These are phyloP conservation scores for Metschnikowia lochheadii DNA, from an alignment of 805 yeast genomes.

Conservation along the genomic window DNA sequence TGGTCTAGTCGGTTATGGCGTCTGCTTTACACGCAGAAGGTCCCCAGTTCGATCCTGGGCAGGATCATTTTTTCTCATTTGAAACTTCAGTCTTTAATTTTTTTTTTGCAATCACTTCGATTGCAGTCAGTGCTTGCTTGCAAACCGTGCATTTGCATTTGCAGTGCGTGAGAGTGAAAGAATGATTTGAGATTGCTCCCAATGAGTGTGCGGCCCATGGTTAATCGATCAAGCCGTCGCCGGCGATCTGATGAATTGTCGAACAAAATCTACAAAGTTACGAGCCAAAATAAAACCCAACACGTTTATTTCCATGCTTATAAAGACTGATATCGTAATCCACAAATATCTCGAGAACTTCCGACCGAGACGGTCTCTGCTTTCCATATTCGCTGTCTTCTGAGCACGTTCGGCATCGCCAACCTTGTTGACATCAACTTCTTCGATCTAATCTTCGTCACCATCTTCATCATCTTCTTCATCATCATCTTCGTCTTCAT, in stretches of 20 bases:
- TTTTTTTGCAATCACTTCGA: no score
- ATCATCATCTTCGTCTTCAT: slow-evolving; percentile 17
- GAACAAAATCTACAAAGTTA: slow-evolving; percentile 13
- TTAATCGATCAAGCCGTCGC: slow-evolving; percentile 13
- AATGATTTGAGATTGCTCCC: neutral
- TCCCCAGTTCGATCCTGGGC: slow-evolving; percentile 99
- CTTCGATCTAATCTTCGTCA: slow-evolving; percentile 10
- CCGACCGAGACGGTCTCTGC: slow-evolving; percentile 5
- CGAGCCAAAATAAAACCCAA: slow-evolving; percentile 13
- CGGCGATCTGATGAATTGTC: slow-evolving; percentile 16
- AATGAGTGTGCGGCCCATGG: slow-evolving; percentile 7
- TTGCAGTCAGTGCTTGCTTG: neutral
- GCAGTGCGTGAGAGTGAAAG: neutral
- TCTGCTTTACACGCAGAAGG: slow-evolving; percentile 99
- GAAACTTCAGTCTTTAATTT: neutral
- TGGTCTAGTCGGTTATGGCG: slow-evolving; percentile 99
- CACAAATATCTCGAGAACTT: slow-evolving; percentile 3
- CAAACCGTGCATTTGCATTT: neutral
- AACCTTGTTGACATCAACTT: slow-evolving; percentile 6
- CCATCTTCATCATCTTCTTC: slow-evolving; percentile 19
- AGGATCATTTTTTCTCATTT: slow-evolving; percentile 55
- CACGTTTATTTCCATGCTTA: slow-evolving; percentile 8
- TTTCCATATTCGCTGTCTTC: slow-evolving; percentile 14
- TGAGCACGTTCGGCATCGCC: slow-evolving; percentile 4
- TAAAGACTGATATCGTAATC: slow-evolving; percentile 11